Conservation (phyloP, 768 basidiomycete species). For the Lentinula guzmanii region DNA sequence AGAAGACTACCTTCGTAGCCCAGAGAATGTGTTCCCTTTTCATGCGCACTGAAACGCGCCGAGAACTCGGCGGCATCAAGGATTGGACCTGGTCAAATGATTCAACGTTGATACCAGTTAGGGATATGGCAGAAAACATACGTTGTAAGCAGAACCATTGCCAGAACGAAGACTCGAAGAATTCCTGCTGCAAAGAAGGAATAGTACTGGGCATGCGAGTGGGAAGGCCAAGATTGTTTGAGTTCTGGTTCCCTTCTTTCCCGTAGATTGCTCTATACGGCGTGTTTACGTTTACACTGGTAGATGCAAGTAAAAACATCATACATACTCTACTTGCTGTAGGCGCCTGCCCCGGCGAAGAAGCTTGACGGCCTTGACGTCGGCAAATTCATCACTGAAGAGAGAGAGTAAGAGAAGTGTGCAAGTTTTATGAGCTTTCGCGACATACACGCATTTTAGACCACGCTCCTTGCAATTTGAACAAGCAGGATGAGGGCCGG, state of each 20-base stretch:
- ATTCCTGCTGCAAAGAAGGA: constrained; percentile 68
- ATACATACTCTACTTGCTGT: constrained; percentile 77
- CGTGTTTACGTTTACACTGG: constrained; percentile 5
- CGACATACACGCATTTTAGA: constrained; percentile 89
- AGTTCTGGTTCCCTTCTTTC: constrained; percentile 46
- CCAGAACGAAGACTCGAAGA: constrained; percentile 85
- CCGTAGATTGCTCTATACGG: constrained; percentile 70
- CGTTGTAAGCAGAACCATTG: constrained; percentile 80
- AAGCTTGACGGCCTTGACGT: constrained; percentile 85
- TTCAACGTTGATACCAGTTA: constrained; percentile 7
- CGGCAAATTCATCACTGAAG: constrained; percentile 82
- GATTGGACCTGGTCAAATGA: constrained; percentile 60
- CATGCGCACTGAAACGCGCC: constrained; percentile 62
- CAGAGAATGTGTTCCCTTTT: constrained; percentile 55
- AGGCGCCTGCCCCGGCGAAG: constrained; percentile 72
- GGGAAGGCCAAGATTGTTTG: constrained; percentile 22
- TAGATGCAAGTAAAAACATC: constrained; percentile 6
- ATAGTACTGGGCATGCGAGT: constrained; percentile 49
- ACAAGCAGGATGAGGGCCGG: constrained; percentile 51
- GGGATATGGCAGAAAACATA: constrained; percentile 26
- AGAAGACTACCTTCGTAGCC: constrained; percentile 73
- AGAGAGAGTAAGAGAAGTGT: constrained; percentile 4
- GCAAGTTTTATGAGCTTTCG: not conserved
- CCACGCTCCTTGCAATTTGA: constrained; percentile 88
- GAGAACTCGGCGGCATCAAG: constrained; percentile 78